Base-by-base conservation (phyloP, 805 yeast species). In the Naumovozyma dairenensis region DNA sequence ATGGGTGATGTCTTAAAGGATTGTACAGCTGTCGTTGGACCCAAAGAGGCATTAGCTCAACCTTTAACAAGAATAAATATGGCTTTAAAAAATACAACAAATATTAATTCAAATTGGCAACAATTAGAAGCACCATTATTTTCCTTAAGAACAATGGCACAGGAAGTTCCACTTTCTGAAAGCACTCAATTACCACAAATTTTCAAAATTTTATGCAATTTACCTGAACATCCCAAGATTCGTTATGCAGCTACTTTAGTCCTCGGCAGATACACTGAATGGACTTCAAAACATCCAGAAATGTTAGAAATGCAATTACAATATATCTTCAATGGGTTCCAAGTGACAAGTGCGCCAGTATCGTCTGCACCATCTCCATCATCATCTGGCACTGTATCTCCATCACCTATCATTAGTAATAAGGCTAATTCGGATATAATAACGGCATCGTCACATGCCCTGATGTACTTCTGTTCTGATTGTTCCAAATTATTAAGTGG, bases 1-100 rank as follows among this genome's bases (percentile, higher is more conserved):
- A 83, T 92, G 82, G 97, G 97, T 25, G 97, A 92, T 55, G 95
- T 89, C n/a, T 63, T 92, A 40, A 93, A 93, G 53, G 94, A 86
- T 53, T 86, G 97, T 63, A 83, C 96, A 46, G 82, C 83, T 2
- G 89, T 92, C 3, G 76, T 84, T 28, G 97, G 97, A 1, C 67
- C 93, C 3, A 60, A 71, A 7, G 63, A 59, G 26, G 85, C 95
- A 0, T 64, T 92, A 22, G 57, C 62, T 16, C 77, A 82, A 34
- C 94, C 96, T 14, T 80, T 76, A 46, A 60, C 62, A 22, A 71
- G 68, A 46, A 71, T 86, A 31, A 72, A 72, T 44, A 33, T 44
- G 6, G 48, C 62, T 1, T 35, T 66, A 18, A 46, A 39, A 5
- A 42, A 52, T 31, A 59, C 55, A 12, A 51, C 45, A 40, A 4